Base-by-base conservation (phyloP, 1,284 basidiomycete genomes). In the Gastroboletus turbinatus region DNA sequence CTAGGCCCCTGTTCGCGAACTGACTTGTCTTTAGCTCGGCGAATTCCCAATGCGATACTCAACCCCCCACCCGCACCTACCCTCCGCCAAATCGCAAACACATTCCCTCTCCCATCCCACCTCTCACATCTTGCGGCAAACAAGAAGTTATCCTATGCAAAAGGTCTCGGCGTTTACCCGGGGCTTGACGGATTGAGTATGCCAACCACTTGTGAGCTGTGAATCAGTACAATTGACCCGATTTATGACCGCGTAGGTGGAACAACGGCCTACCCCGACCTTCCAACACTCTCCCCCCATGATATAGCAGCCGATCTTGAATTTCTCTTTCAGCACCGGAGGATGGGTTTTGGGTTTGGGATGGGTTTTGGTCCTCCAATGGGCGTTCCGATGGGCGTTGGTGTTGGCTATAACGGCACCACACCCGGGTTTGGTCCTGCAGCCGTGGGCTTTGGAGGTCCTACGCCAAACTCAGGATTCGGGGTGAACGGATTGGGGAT, bases 281-380 rank as follows among this genome's bases (percentile, higher is more conserved):
- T 87, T 21, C 67, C 77, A 3, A 74, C 80, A 0, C 73, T 87
- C 2, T 72, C 82, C 2, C 64, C 75, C 0, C 65, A 65, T n/a
- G 85, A 87, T 50, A 75, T 86, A 23, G 67, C 75, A 13, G 67
- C 69, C 33, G 85, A 88, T 63, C 68, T 87, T 10, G 83, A 88
- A 1, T 79, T 77, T 60, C 72, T 87, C 29, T 75, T 76, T 60
- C 76, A 77, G 55, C 73, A 81, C 57, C 76, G 80, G 53, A 63
- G 62, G 27, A 69, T 76, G 55, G 62, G 64, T 16, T 70, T 46
- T 38, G 61, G 67, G 33, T 71, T 70, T 7, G 67, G 69, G 14
- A 62, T 68, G 32, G 68, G 68, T 25, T 68, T 68, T 6, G 66
- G 67, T 32, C 64, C 67, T 43, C 60, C 69, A 13, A 63, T 64